Base-by-base conservation (phyloP, 352 stramenopile genomes). In the Pythium rishiriense region DNA sequence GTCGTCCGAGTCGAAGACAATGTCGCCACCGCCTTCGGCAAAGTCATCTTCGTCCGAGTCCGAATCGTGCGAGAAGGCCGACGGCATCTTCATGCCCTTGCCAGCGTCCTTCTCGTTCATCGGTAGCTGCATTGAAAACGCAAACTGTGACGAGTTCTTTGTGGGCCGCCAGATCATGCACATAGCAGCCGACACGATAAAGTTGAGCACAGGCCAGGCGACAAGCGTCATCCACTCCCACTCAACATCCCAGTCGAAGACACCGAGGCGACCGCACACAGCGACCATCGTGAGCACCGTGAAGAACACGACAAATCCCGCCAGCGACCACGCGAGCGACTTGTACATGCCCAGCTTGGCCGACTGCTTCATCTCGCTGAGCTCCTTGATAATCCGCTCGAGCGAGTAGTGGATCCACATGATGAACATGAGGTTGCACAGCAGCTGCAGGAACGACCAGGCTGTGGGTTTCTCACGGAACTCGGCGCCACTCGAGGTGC, bases 141-240 rank as follows among this genome's bases (percentile, higher is more conserved):
- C 87, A 70, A 91, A 90, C 66, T 94, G 85, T 19, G 87, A 94
- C 54, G 81, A 92, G 65, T 87, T 92, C 58, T 89, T 74, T 0
- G 86, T 95, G 3, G 90, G 90, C 14, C 88, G 81, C 90, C 90
- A 97, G 58, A 97, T 96, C 58, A 93, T 75, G 58, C 87, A 91
- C 81, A 97, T 96, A 1, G 90, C 85, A 14, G 83, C 73, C 55
- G 90, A 92, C 17, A 97, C 87, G 2, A 76, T 93, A 56, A 97
- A 97, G 70, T 97, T 97, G 42, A 97, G 78, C 45, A 96, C 83
- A 15, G 90, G 88, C 88, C 89, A 97, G 24, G 86, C 87, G 33
- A 97, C 90, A n/a, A 96, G 76, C 60, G 96, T 83, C 76, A 94
- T 92, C 90, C 90, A 97, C 61, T 96, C 84, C 80, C 84, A 97